Percentiles rank a stretch among this genome's conserved stretches.
Conservation (phyloP, 306 rosid genomes). For the Mimosa bimucronata region DNA sequence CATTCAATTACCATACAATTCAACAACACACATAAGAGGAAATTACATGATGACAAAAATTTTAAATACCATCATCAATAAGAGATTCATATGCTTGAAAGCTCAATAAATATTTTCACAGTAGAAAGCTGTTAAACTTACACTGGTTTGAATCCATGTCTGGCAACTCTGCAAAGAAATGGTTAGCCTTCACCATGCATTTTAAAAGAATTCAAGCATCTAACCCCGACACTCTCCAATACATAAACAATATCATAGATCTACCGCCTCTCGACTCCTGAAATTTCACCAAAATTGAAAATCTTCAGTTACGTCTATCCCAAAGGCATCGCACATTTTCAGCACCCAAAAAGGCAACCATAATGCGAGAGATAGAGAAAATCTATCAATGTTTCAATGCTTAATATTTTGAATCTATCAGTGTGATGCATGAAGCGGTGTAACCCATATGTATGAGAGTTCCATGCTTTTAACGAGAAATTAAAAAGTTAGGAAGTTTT, state of each 20-base stretch:
- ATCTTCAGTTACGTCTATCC: not conserved
- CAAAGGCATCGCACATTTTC: no score
- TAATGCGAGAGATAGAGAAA: no score
- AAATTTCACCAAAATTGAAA: not conserved
- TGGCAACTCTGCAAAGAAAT: conserved; percentile 95
- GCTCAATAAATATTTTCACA: conserved; percentile 25
- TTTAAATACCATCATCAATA: conserved; percentile 47
- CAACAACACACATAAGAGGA: conserved; percentile 36
- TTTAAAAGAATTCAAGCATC: conserved; percentile 31
- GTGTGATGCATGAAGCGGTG: no score
- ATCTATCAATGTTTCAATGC: no score
- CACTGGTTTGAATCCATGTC: conserved; percentile 97
- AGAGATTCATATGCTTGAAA: conserved; percentile 41
- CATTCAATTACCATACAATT: conserved; percentile 32
- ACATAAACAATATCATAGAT: conserved; percentile 94
- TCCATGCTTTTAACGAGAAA: no score
- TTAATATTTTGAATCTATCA: no score
- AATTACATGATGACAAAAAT: conserved; percentile 40
- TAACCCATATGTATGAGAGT: no score
- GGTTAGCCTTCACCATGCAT: conserved; percentile 95
- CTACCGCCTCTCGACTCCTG: conserved; percentile 91
- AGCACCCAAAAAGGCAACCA: no score
- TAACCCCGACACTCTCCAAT: conserved; percentile 84
- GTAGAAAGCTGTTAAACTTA: conserved; percentile 65
- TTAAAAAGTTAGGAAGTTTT: no score